Evolutionary conservation across 2,329 filamentous ascomycete species (phyloP), one percentile per base, ranked within the genome.

Genomic region (Penicillium sp.): DNA sequence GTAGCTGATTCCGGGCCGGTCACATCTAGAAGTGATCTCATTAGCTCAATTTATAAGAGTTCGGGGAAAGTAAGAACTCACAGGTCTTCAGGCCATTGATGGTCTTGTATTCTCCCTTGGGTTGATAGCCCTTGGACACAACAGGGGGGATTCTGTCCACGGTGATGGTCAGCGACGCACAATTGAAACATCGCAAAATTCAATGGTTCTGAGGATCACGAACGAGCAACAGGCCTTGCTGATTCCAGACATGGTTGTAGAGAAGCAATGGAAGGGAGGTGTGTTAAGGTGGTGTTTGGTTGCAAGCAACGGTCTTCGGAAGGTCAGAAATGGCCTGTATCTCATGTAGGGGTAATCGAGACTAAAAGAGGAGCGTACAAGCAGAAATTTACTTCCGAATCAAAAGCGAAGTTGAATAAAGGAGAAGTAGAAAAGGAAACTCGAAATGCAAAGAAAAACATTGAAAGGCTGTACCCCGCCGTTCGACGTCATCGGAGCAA

Each of bases 21-120:
- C 23, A 79, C 77, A 64, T 87, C 81, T 82, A 61, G 29, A 46
- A 19, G 16, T 9, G 15, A 19, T 25, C 11, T 4, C 8, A 23
- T 57, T 45, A 57, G 49, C 50, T 52, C 41, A 29, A 29, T 15
- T 27, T 31, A 40, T 36, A 23, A 50, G 27, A 19, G 9, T 34
- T 45, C 38, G 8, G 41, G 31, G 16, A 50, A n/a, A 33, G 36
- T 38, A 15, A 19, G 44, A 25, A 70, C 75, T 6, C 69, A 83
- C 80, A 87, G 5, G 84, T 87, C 74, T 86, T 86, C 74, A 87
- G 63, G 62, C 84, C 84, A 73, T 84, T 80, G 66, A 85, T 76
- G 55, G 79, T 81, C 65, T 80, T 84, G 68, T 81, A 87, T 64
- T 81, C 75, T 51, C 84, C 84, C 72, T 86, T 86, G 58, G 76